phyloP scores from a whole-genome alignment of 1,284 basidiomycete genomes.

The Heliocybe sulcata region DNA sequence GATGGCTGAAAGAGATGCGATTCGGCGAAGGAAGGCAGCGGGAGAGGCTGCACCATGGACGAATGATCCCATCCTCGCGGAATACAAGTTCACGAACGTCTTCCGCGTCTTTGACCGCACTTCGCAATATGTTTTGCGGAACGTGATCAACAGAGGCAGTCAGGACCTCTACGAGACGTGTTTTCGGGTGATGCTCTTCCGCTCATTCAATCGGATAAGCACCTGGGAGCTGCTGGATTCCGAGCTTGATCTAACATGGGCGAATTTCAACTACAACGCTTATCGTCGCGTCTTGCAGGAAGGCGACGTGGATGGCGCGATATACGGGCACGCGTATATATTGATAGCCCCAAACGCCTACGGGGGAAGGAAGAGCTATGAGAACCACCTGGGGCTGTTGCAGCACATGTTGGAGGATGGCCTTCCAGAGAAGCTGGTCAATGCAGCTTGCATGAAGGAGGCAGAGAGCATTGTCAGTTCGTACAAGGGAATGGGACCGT shows the following conservation, averaged over 20 bases:
- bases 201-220: slow-evolving; percentile 31
- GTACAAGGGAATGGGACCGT: slow-evolving; percentile 32
- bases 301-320: slow-evolving; percentile 12
- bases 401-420: slow-evolving; percentile 30
- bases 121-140: slow-evolving; percentile 31
- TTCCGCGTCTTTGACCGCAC: slow-evolving; percentile 34
- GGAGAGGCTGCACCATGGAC: slow-evolving; percentile 29
- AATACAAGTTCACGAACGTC: slow-evolving; percentile 34
- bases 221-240: slow-evolving; percentile 32
- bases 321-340: slow-evolving; percentile 32
- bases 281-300: slow-evolving; percentile 30
- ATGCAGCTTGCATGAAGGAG: slow-evolving; percentile 26
- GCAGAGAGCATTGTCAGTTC: slow-evolving; percentile 26
- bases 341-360: slow-evolving; percentile 29
- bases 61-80: slow-evolving; percentile 24
- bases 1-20: slow-evolving; percentile 27
- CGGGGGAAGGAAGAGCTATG: slow-evolving; percentile 20
- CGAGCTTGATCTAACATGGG: slow-evolving; percentile 25
- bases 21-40: slow-evolving; percentile 22
- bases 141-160: slow-evolving; percentile 29
- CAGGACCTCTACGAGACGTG: slow-evolving; percentile 28
- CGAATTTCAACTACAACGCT: slow-evolving; percentile 22
- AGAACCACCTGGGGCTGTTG: slow-evolving; percentile 29
- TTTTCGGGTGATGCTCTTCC: slow-evolving; percentile 36
- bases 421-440: slow-evolving; percentile 22